These are phyloP conservation scores for Colletotrichum viniferum DNA, from an alignment of 2,329 filamentous ascomycete species.

Conservation along the genomic window DNA sequence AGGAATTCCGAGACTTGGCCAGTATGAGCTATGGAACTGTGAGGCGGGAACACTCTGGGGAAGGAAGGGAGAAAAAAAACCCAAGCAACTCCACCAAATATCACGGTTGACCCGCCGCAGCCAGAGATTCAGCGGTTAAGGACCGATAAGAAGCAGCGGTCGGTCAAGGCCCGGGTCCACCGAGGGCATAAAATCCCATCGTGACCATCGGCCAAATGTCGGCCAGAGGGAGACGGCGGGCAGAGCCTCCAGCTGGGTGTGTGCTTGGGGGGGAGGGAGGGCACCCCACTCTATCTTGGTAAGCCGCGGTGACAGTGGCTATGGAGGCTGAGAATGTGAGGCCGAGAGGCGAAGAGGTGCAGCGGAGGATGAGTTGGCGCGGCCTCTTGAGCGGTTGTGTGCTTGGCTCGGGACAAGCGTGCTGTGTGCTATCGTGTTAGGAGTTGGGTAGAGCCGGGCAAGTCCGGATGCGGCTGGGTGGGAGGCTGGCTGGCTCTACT, in stretches of 20 bases:
- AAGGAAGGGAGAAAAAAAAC: slow-evolving; percentile 6
- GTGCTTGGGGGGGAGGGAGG: background rate
- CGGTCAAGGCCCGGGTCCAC: slow-evolving; percentile 19
- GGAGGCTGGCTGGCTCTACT: background rate
- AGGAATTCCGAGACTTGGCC: slow-evolving; percentile 1
- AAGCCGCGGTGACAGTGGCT: background rate
- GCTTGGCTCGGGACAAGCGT: background rate
- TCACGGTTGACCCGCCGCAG: slow-evolving; percentile 1
- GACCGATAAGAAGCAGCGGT: slow-evolving; percentile 20
- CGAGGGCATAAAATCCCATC: slow-evolving; percentile 17
- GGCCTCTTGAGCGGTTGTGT: background rate
- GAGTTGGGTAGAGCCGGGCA: background rate
- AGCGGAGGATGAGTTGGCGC: background rate
- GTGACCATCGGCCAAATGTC: slow-evolving; percentile 22
- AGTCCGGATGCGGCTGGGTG: slow-evolving; percentile 2
- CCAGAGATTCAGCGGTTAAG: slow-evolving; percentile 21
- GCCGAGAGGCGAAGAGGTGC: background rate
- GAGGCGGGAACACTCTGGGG: slow-evolving; percentile 1
- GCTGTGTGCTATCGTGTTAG: background rate
- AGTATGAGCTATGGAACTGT: background rate
- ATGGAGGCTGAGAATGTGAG: background rate
- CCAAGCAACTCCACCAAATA: slow-evolving; percentile 12
- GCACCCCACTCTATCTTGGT: background rate
- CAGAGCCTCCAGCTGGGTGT: background rate
- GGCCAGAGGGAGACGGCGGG: slow-evolving; percentile 15